phyloP scores from a whole-genome alignment of 345 rosid species.

The thale cress (Arabidopsis thaliana) region DNA sequence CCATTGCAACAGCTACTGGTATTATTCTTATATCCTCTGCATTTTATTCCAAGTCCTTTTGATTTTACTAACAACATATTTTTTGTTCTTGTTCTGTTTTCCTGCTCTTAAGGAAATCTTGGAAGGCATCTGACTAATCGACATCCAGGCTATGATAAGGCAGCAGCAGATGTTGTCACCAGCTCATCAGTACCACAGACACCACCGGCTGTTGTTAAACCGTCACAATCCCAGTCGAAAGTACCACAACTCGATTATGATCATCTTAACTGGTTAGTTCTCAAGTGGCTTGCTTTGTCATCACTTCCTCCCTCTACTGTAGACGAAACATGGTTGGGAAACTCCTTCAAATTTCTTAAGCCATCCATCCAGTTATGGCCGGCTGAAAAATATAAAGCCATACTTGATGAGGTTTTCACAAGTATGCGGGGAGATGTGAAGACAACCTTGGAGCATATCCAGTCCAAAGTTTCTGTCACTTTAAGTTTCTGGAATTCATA shows the following conservation, averaged over 20 bases:
- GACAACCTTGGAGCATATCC: slow-evolving; percentile 65
- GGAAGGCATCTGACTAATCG: slow-evolving; percentile 91
- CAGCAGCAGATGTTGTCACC: slow-evolving; percentile 55
- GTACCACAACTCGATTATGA: slow-evolving; percentile 72
- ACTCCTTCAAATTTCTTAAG: slow-evolving; percentile 85
- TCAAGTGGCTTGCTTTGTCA: slow-evolving; percentile 83
- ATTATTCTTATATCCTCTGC: slow-evolving; percentile 1
- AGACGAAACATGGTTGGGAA: slow-evolving; percentile 77
- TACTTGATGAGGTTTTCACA: slow-evolving; percentile 76
- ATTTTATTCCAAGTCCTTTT: neutral
- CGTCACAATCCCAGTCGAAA: slow-evolving; percentile 60
- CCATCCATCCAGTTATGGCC: slow-evolving; percentile 82
- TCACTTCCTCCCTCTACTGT: slow-evolving; percentile 85
- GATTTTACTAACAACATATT: neutral
- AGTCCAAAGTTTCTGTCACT: slow-evolving; percentile 76
- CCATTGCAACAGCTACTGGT: slow-evolving; percentile 97
- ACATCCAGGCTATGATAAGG: slow-evolving; percentile 92
- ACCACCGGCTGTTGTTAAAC: slow-evolving; percentile 50
- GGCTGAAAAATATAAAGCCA: slow-evolving; percentile 66
- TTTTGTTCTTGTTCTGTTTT: slow-evolving; percentile 15
- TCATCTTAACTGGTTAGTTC: slow-evolving; percentile 90
- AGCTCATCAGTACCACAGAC: slow-evolving; percentile 56
- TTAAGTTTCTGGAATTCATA: slow-evolving; percentile 86
- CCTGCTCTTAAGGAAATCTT: slow-evolving; percentile 64
- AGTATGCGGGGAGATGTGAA: slow-evolving; percentile 90